Base-by-base conservation (phyloP, 441 rosid genomes). In the Hura crepitans region DNA sequence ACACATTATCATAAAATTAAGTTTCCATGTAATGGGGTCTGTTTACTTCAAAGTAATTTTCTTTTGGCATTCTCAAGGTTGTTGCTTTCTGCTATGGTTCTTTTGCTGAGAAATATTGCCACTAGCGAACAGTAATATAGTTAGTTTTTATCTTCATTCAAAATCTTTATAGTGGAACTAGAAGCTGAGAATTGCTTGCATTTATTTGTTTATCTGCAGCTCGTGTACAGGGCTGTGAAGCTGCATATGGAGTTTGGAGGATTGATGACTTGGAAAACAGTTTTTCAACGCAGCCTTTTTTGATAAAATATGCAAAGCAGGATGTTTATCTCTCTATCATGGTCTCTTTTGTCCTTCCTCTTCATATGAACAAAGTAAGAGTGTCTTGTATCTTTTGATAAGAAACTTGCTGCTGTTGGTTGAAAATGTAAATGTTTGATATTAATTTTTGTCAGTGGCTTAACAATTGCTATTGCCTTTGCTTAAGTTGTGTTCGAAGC, bases 261-360 rank as follows among this genome's bases (percentile, higher is more conserved):
- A 91, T 93, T 68, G 83, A 89, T 76, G 94, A 93, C 70, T 60
- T 62, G 57, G 97, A 89, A 43, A 93, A 89, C 75, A 91, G 91
- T 80, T 91, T 93, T 83, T 83, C 79, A 17, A 87, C 97, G 55
- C 96, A 82, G 74, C 97, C 96, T 56, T 93, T 93, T 66, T 81
- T 87, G 65, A 85, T 91, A 74, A 91, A 89, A 77, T 93, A 87
- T 65, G 92, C 92, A 0, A 85, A 91, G 80, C 97, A 93, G 82
- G 96, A 93, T 83, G 78, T 91, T 75, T 85, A 74, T 79, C 71
- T 93, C 7, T 86, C 83, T 70, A 69, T 86, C 82, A 80, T 93
- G 97, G 81, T 93, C 68, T 84, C 97, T 3, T 93, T 93, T 67
- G 80, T 80, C 72, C 77, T 93, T 64, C 82, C 89, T 66, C 81